Conservation (phyloP, 805 yeast genomes). For the Metschnikowia matae region DNA sequence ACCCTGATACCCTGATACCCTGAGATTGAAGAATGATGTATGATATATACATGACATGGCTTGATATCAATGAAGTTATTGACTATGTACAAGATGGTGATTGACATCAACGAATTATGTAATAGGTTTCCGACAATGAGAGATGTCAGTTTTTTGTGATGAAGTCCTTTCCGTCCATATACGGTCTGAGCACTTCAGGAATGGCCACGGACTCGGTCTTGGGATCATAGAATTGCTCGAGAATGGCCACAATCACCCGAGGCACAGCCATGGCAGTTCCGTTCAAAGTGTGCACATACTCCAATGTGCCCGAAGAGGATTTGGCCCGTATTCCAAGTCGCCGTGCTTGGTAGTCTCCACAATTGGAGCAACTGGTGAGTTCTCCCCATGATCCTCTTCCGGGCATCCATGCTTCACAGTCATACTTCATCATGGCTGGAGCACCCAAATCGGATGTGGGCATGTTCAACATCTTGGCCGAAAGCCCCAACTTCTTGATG, state of each 20-base stretch:
- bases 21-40: not conserved
- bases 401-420: constrained; percentile 98
- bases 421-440: constrained; percentile 88
- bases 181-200: constrained; percentile 65
- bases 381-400: constrained; percentile 94
- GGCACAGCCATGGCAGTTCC: constrained; percentile 98
- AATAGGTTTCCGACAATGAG: no score
- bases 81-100: no score
- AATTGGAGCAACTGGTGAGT: constrained; percentile 84
- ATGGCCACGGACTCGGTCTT: constrained; percentile 48
- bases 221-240: constrained; percentile 78
- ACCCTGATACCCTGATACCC: not conserved
- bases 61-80: not conserved
- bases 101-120: no score
- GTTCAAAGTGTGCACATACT: constrained; percentile 76
- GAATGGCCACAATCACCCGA: constrained; percentile 79
- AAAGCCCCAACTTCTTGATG: constrained; percentile 63
- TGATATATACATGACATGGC: constrained; percentile 5
- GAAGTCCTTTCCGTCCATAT: constrained; percentile 60
- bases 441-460: constrained; percentile 90
- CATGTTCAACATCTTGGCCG: constrained; percentile 81
- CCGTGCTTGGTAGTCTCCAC: constrained; percentile 86
- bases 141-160: constrained; percentile 15
- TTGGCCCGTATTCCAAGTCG: constrained; percentile 67
- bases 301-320: constrained; percentile 28